These are phyloP conservation scores for Silene vulgaris DNA, from an alignment of 179 eudicot genomes.

Conservation along the genomic window DNA sequence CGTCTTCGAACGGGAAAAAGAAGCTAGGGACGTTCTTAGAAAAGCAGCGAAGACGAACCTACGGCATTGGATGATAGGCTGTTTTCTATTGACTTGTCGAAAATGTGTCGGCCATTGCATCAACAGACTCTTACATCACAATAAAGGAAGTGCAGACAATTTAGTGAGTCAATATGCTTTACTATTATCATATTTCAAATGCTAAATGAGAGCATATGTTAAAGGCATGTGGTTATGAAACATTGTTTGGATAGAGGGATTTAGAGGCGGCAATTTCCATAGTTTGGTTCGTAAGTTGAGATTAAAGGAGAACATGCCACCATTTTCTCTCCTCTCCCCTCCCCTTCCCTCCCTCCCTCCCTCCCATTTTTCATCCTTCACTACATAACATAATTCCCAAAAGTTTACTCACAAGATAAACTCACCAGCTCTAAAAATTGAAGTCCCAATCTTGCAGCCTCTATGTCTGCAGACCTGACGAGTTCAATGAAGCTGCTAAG, in stretches of 20 bases:
- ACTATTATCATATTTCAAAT: not conserved
- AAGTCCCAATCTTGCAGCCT: slow-evolving; percentile 88
- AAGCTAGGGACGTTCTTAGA: no score
- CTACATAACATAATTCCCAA: not conserved
- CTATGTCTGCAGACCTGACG: slow-evolving; percentile 80
- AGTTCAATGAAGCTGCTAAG: slow-evolving; percentile 72
- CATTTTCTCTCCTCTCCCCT: no score
- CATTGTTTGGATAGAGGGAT: no score
- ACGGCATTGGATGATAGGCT: not conserved
- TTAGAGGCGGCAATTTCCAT: no score
- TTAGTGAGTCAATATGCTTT: not conserved
- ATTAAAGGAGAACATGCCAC: no score
- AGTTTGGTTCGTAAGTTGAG: no score
- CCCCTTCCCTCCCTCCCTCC: no score
- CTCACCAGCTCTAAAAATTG: slow-evolving; percentile 95
- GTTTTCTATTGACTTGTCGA: not conserved
- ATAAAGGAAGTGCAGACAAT: not conserved
- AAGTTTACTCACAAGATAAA: not conserved
- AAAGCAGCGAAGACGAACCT: no score
- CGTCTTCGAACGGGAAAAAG: no score
- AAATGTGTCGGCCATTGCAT: not conserved
- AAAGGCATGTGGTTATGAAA: not conserved
- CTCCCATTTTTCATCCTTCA: no score
- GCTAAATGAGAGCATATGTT: not conserved
- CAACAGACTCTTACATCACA: not conserved